Evolutionary conservation across 208 protist genomes (phyloP), one percentile per base, ranked within the genome.

Genomic region (Porcisia hertigi): DNA sequence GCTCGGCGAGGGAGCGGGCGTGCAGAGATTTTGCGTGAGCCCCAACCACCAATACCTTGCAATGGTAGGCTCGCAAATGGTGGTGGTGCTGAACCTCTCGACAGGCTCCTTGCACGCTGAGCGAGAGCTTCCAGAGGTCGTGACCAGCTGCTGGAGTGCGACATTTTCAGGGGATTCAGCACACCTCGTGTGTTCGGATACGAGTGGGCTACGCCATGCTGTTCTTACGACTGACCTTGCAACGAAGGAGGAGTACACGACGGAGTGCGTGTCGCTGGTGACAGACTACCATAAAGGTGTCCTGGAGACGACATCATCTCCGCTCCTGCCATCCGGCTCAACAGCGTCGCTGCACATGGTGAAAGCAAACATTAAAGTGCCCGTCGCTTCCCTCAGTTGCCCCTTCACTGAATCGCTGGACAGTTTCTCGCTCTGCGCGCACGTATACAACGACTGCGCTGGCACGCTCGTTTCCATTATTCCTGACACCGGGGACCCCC

Each of bases 11-110:
- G 88, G 86, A n/a, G 80, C 75, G 12, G 83, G 74, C 36, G 85
- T 93, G 75, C 78, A 86, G 73, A 86, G 80, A 55, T 94, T 97
- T 67, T 94, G 90, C 78, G 87, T 96, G 25, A 93, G 86, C 63
- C 86, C 85, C n/a, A 87, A 88, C 70, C 81, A 84, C 8, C 71
- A 80, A 39, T 78, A 86, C 30, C 78, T 97, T 54, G 86, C 89
- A 34, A 76, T 86, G 6, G 91, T 88, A 25, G 91, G 88, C 18
- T 43, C 74, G 69, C 79, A 77, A 36, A 77, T 79, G 3, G 65
- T 94, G 9, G 72, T 80, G 39, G 71, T 96, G 30, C 85, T 85
- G n/a, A 82, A 90, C 57, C 54, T 85, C 1, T 60, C 64, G 23
- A 89, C 77, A 20, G 86, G 92, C 34, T 70, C 71, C 25, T 41